Evolutionary conservation across 129 eudicot genomes (phyloP).

Genomic region (Chrysanthemum lavandulifolium): DNA sequence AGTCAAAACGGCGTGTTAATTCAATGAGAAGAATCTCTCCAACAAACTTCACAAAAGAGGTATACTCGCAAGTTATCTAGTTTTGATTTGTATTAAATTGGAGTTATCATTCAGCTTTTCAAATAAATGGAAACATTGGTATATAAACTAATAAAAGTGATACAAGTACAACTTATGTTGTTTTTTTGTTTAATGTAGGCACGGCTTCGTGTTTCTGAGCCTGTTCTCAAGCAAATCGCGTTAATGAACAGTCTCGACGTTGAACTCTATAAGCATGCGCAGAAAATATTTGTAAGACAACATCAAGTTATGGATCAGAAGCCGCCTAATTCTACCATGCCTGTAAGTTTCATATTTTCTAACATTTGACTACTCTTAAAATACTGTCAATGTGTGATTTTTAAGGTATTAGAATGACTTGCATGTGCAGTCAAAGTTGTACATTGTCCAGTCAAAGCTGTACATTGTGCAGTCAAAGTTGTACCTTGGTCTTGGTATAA

Average conservation of each 20-base stretch:
- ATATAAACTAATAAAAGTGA: neutral
- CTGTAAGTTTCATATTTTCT: constrained; percentile 35
- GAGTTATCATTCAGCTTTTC: neutral
- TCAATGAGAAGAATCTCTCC: constrained; percentile 70
- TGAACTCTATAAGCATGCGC: constrained; percentile 78
- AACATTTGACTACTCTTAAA: neutral
- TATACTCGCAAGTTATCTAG: constrained; percentile 17
- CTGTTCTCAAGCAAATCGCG: constrained; percentile 54
- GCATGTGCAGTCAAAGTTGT: neutral
- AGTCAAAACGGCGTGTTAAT: constrained; percentile 52
- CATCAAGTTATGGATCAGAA: constrained; percentile 43
- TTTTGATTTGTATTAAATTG: neutral
- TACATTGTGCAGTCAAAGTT: neutral
- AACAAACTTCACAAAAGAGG: constrained; percentile 93
- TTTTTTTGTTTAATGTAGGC: constrained; percentile 38
- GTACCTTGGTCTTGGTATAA: constrained; percentile 10
- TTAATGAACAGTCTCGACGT: constrained; percentile 64
- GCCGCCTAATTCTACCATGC: constrained; percentile 27
- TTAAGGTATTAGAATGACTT: too few species aligned
- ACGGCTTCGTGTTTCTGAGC: constrained; percentile 57
- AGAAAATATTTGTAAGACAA: constrained; percentile 50
- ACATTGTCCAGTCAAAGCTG: neutral
- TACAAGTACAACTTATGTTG: constrained; percentile 4
- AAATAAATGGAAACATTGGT: neutral
- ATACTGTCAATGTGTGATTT: too few species aligned